Evolutionary conservation across 2,329 filamentous ascomycete genomes (phyloP), one percentile per base, ranked within the genome.

Genomic region (Phyllosticta citrichinensis): DNA sequence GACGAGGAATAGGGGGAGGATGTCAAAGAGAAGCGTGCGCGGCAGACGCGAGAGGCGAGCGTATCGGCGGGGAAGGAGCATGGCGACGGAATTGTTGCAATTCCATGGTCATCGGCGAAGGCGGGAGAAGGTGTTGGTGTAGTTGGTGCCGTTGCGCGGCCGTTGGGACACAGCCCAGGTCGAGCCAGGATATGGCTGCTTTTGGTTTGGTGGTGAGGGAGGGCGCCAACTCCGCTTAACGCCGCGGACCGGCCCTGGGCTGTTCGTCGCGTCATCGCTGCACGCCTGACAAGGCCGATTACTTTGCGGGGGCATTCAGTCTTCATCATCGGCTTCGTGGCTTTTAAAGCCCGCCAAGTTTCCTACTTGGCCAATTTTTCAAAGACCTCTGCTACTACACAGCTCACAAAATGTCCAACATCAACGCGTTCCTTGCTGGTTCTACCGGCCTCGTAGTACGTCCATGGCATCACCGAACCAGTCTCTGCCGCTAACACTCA

Each of bases 381-480:
- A n/a, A 47, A 10, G 5, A 20, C 10, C 17, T 17, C 52, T 33
- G 17, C 17, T 35, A 30, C 35, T n/a, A 8, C 8, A 19, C 9
- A 61, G 20, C 10, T 14, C 25, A 11, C 33, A 61, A 19, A 22
- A 62, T 58, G 56, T 52, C 60, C 59, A 54, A 57, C 62, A 64
- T 62, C 2, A 74, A 79, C 53, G 77, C 79, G 66, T 77, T 78
- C 63, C 71, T 88, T 63, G 80, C 84, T 66, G 87, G 87, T 64
- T 82, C 80, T 67, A 89, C 87, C 61, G 86, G 86, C 70, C 81
- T 87, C 47, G 80, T 79, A 40, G 77, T 79, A 69, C 59, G 76
- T 69, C 55, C 40, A 27, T 58, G 57, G 52, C 57, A 47, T 30
- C 27, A 55, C 24, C 52, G 33, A 52, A 30, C 51, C 20, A 30